Evolutionary conservation across 306 rosid genomes (phyloP), one percentile per base, ranked within the genome.

Genomic region (Acacia acuminata): DNA sequence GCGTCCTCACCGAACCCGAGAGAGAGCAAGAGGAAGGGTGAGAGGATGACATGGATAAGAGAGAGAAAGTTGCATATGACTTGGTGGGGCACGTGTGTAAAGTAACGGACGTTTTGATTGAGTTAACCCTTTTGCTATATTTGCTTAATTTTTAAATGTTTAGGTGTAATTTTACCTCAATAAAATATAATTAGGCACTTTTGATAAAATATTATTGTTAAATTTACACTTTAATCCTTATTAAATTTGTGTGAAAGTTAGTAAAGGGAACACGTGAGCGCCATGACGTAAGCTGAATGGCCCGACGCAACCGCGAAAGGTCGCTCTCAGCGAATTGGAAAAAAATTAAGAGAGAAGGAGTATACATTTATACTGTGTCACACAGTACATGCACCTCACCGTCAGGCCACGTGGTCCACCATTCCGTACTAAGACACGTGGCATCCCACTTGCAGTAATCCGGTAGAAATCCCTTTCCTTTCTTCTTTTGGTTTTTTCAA

Each of bases 1-100:
- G 98, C 96, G 6, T 93, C 92, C 44, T 97, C 83, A 0, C 99
- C 98, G 38, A 95, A 95, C 20, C 99, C 98, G 75, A 95, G 93
- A 73, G 90, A 34, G 5, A 4, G 38, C 38, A 34, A 34, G 38
- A 34, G 38, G 38, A 34, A 34, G 38, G 38, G 38, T 34, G 38
- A 34, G 38, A 34, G 38, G 38, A 34, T 34, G 38, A 34, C 5
- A 4, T 34, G 38, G 38, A 34, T 34, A 34, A 34, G 5, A 34
- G 38, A 4, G 38, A 4, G 38, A 34, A 32, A 34, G 38, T 34
- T 34, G 38, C 5, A 34, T 34, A 3, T 34, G 38, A 34, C 38
- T 34, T 34, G 0, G 38, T 34, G 38, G 38, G 38, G 38, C 38
- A 4, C 6, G 5, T 4, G 0, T 34, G 38, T 34, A 34, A 34